A percentile compares a stretch with the other conserved stretches of the same genome.
phyloP scores from a whole-genome alignment of 192 early-diverging fungal species.

The Umbelopsis sp. region DNA sequence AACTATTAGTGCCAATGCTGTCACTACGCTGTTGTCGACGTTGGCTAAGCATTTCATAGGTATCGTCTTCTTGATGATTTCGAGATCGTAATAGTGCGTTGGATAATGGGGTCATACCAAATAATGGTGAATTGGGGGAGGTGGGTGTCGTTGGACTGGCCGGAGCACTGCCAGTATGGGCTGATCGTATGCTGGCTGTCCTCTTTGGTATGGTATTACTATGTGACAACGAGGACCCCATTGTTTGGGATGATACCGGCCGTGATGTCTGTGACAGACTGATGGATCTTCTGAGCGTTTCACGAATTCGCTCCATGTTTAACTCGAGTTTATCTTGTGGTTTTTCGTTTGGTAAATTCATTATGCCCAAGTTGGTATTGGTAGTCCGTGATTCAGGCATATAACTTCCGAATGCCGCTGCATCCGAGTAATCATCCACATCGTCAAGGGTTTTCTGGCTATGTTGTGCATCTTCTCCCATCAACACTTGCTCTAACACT shows the following conservation, averaged over 20 bases:
- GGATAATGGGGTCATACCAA: slow-evolving; percentile 18
- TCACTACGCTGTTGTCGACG: slow-evolving; percentile 8
- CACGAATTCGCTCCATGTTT: slow-evolving; percentile 20
- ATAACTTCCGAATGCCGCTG: slow-evolving; percentile 10
- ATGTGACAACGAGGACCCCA: slow-evolving; percentile 12
- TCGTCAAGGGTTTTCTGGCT: not conserved
- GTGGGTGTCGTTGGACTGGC: slow-evolving; percentile 22
- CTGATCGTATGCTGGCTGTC: slow-evolving; percentile 22
- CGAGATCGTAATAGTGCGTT: slow-evolving; percentile 1
- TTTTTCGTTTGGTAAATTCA: not conserved
- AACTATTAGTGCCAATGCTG: slow-evolving; percentile 10
- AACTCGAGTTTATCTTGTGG: slow-evolving; percentile 13
- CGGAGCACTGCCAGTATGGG: slow-evolving; percentile 4
- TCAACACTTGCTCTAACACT: slow-evolving; percentile 32
- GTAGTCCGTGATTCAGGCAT: not conserved
- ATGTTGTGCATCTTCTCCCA: slow-evolving; percentile 15
- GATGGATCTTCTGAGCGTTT: slow-evolving; percentile 16
- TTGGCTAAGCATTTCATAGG: slow-evolving; percentile 20
- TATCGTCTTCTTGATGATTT: slow-evolving; percentile 20
- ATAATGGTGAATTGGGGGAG: slow-evolving; percentile 7
- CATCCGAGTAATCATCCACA: not conserved
- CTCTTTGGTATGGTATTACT: slow-evolving; percentile 22
- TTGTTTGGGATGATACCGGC: not conserved
- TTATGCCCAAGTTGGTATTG: not conserved
- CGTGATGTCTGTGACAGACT: slow-evolving; percentile 24